phyloP scores from a whole-genome alignment of 2,329 filamentous ascomycete genomes.

The Fusarium mangiferae region DNA sequence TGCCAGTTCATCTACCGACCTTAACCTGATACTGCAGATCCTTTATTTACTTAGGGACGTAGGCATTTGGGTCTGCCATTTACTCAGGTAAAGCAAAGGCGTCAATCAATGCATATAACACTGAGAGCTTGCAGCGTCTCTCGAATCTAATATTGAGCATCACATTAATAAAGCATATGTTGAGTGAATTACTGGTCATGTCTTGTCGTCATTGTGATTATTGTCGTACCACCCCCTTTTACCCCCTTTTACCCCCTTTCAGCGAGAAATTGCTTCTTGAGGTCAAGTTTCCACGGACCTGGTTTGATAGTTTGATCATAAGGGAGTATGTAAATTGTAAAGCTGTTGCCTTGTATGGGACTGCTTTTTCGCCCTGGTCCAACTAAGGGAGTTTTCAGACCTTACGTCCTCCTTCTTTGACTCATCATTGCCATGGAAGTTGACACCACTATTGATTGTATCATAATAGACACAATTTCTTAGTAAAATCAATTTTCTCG shows the following conservation, averaged over 20 bases:
- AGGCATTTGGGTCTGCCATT: neutral
- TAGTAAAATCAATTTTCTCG: neutral
- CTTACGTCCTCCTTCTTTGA: neutral
- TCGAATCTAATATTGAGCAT: neutral
- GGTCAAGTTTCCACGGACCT: rapidly evolving
- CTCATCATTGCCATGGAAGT: neutral
- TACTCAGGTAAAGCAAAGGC: neutral
- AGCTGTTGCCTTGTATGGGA: rapidly evolving
- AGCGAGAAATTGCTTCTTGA: neutral
- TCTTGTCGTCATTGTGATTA: neutral
- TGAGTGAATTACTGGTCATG: neutral
- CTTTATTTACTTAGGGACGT: too few relatives aligned
- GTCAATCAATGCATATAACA: neutral
- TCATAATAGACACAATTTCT: neutral
- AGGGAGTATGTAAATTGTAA: rapidly evolving
- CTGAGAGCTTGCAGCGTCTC: neutral
- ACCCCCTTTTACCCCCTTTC: neutral
- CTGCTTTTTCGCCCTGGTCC: neutral
- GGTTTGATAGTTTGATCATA: neutral
- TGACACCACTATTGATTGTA: neutral
- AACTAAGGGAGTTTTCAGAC: rapidly evolving
- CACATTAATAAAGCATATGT: neutral
- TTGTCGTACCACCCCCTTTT: neutral
- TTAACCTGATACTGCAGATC: neutral
- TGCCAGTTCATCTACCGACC: neutral